Evolutionary conservation across 2,329 filamentous ascomycete species (phyloP).

Genomic region (Venturia aucupariae): DNA sequence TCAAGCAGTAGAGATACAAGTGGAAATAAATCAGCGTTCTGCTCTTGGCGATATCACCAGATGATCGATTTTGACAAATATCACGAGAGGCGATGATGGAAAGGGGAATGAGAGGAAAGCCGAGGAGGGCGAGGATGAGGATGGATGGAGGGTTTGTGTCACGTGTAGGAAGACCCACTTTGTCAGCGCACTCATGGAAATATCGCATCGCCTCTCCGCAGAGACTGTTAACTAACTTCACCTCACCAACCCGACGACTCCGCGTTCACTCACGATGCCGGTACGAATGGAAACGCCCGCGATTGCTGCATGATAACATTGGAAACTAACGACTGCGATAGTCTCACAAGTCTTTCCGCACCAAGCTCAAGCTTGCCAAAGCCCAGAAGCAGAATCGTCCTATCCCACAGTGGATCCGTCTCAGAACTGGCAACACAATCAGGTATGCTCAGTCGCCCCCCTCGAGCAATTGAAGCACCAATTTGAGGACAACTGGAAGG

Average conservation of each 20-base stretch:
- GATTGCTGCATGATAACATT: background rate
- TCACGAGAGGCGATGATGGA: background rate
- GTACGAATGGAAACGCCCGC: background rate
- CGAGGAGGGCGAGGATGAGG: background rate
- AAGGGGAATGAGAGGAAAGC: background rate
- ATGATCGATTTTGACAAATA: background rate
- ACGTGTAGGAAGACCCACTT: too few relatives aligned
- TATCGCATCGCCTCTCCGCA: background rate
- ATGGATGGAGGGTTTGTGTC: too few relatives aligned
- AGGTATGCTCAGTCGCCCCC: conserved; percentile 56
- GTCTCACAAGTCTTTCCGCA: conserved; percentile 98
- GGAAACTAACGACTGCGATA: conserved; percentile 17
- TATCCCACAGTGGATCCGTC: conserved; percentile 99
- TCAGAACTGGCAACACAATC: conserved; percentile 98
- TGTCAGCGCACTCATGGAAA: background rate
- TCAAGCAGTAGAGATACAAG: background rate
- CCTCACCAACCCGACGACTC: conserved; percentile 6
- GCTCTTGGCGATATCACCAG: background rate
- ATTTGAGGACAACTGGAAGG: background rate
- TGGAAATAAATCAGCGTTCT: background rate
- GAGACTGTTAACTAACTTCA: background rate
- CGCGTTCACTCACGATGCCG: conserved; percentile 15
- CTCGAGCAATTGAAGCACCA: background rate
- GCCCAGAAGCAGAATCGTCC: conserved; percentile 99
- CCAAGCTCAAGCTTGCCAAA: conserved; percentile 99